phyloP scores from a whole-genome alignment of 2,329 filamentous ascomycete species.

The Cordyceps cateniannulata region DNA sequence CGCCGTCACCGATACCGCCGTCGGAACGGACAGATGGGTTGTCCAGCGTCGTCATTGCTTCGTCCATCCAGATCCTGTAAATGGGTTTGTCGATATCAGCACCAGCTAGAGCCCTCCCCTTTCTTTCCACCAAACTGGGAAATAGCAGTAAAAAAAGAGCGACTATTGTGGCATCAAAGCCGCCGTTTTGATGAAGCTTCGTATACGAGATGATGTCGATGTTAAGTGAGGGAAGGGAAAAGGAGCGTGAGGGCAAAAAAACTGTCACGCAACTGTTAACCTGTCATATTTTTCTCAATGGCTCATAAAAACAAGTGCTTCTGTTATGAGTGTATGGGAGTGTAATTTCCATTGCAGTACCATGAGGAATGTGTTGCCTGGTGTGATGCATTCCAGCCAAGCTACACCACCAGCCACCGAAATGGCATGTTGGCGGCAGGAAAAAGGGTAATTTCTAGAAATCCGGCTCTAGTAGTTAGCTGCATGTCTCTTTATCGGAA shows the following conservation, averaged over 20 bases:
- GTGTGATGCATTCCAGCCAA: constrained; percentile 30
- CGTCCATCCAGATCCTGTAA: not conserved
- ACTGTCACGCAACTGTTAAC: not conserved
- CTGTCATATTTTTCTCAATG: not conserved
- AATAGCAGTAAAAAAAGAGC: not conserved
- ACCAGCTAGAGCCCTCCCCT: not conserved
- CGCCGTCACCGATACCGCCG: not conserved
- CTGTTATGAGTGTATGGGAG: not conserved
- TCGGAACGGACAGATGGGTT: not conserved
- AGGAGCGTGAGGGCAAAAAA: not conserved
- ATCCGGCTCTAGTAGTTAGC: not conserved
- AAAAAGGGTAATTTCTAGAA: not conserved
- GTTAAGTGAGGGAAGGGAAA: not conserved
- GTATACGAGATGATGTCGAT: not conserved
- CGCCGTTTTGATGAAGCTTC: not conserved
- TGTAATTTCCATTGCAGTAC: constrained; percentile 24
- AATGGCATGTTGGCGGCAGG: not conserved
- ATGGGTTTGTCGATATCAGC: not conserved
- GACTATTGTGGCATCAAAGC: not conserved
- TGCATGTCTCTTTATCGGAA: not conserved
- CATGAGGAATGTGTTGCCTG: constrained; percentile 34
- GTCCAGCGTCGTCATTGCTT: not conserved
- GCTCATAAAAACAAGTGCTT: constrained; percentile 7
- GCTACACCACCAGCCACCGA: constrained; percentile 8
- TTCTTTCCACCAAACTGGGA: not conserved